phyloP scores from a whole-genome alignment of 768 basidiomycete species.

The Russula olivacea region DNA sequence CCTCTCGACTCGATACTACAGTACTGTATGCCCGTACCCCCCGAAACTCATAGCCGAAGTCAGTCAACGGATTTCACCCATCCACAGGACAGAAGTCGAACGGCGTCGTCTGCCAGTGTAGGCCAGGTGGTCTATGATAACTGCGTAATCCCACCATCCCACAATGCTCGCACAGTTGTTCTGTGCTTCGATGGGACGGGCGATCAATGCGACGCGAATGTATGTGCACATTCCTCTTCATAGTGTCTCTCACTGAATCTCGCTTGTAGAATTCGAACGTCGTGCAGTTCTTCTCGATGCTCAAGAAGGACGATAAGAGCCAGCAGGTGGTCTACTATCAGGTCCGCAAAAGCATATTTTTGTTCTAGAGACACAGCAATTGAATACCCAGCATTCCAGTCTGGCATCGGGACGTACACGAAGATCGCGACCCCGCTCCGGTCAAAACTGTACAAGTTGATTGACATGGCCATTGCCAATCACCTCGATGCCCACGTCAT shows the following conservation, averaged over 20 bases:
- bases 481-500: conserved; percentile 67
- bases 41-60: background rate
- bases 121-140: conserved; percentile 2
- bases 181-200: too few relatives aligned
- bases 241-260: background rate
- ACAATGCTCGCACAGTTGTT: conserved; percentile 44
- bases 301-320: conserved; percentile 49
- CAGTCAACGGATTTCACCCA: background rate
- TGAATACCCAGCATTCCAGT: conserved; percentile 33
- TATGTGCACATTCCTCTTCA: conserved; percentile 29
- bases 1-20: too few relatives aligned
- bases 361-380: background rate
- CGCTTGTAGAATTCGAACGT: conserved; percentile 60
- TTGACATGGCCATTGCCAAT: conserved; percentile 57
- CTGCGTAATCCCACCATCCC: conserved; percentile 26
- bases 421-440: conserved; percentile 55
- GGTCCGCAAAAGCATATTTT: conserved; percentile 31
- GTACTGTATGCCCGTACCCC: too few relatives aligned
- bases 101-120: background rate
- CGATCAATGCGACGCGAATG: conserved; percentile 63
- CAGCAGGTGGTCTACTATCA: too few relatives aligned
- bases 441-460: conserved; percentile 47
- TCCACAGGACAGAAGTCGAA: background rate
- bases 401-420: conserved; percentile 71
- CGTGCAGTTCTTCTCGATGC: conserved; percentile 59